These are phyloP conservation scores for Carex kokanica DNA, from an alignment of 176 grass and related monocot species.

Conservation along the genomic window DNA sequence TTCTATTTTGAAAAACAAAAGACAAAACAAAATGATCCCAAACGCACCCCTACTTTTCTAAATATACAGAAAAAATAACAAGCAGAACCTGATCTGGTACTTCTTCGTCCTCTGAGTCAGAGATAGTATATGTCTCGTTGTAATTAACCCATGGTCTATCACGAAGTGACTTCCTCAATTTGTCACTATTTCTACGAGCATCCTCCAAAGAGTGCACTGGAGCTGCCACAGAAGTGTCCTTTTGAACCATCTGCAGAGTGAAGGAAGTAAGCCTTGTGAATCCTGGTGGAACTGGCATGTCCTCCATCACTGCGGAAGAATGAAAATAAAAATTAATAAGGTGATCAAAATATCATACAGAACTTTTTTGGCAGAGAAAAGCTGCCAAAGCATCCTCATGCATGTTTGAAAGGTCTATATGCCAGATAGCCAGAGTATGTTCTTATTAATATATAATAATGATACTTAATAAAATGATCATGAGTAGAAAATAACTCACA, in stretches of 20 bases:
- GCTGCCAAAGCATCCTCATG: not conserved
- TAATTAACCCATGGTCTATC: conserved; percentile 69
- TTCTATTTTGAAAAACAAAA: not conserved
- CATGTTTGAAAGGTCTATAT: not conserved
- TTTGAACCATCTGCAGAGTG: conserved; percentile 26
- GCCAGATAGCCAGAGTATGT: not conserved
- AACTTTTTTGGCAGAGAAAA: conserved; percentile 5
- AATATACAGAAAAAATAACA: not conserved
- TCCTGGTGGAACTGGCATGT: conserved; percentile 36
- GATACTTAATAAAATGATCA: not conserved
- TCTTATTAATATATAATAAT: not conserved
- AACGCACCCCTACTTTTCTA: conserved; percentile 6
- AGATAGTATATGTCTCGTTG: conserved; percentile 35
- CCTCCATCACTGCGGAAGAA: not conserved
- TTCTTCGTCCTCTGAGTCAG: conserved; percentile 43
- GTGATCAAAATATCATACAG: not conserved
- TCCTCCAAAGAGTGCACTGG: not conserved
- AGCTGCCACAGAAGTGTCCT: not conserved
- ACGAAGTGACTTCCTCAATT: conserved; percentile 50
- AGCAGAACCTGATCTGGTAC: conserved; percentile 41
- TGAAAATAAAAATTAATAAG: not conserved
- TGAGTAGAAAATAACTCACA: not conserved
- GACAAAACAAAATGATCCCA: not conserved
- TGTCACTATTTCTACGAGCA: conserved; percentile 21
- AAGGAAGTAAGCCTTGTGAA: conserved; percentile 37